These are phyloP conservation scores for Mucor lusitanicus DNA, from an alignment of 371 early-diverging fungal species.

Conservation along the genomic window DNA sequence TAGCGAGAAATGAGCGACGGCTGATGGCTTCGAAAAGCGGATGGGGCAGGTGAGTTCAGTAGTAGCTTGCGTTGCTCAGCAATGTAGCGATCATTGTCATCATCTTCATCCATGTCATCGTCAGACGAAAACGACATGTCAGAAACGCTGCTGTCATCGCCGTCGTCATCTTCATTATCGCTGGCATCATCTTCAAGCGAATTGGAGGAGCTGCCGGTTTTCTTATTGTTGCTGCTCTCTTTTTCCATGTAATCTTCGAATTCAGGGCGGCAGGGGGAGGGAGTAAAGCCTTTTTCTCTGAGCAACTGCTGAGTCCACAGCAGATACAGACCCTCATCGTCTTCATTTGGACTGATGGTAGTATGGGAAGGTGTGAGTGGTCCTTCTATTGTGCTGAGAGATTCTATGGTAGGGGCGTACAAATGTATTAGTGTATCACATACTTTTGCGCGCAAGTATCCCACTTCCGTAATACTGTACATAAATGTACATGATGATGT, in stretches of 20 bases:
- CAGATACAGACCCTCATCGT: slow-evolving; percentile 41
- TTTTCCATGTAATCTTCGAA: slow-evolving; percentile 16
- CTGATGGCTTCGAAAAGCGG: neutral
- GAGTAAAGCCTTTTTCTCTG: slow-evolving; percentile 31
- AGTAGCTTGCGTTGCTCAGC: slow-evolving; percentile 10
- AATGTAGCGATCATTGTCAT: slow-evolving; percentile 1
- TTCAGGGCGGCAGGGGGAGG: slow-evolving; percentile 15
- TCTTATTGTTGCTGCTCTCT: neutral
- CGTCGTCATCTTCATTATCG: slow-evolving; percentile 15
- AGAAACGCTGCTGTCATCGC: slow-evolving; percentile 26
- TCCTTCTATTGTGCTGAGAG: neutral
- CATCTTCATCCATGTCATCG: slow-evolving; percentile 9
- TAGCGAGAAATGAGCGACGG: slow-evolving; percentile 6
- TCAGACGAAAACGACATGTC: slow-evolving; percentile 9
- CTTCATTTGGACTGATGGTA: slow-evolving; percentile 19
- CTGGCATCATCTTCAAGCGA: neutral
- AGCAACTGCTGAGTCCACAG: slow-evolving; percentile 42
- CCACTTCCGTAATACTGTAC: neutral
- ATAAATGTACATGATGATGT: neutral
- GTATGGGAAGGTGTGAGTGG: slow-evolving; percentile 12
- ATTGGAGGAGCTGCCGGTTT: neutral
- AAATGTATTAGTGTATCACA: neutral
- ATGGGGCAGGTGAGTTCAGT: neutral
- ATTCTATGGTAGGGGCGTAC: neutral
- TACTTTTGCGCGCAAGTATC: neutral